These are phyloP conservation scores for Eremochloa ophiuroides DNA, from an alignment of 176 grass and related monocot genomes.

Conservation along the genomic window DNA sequence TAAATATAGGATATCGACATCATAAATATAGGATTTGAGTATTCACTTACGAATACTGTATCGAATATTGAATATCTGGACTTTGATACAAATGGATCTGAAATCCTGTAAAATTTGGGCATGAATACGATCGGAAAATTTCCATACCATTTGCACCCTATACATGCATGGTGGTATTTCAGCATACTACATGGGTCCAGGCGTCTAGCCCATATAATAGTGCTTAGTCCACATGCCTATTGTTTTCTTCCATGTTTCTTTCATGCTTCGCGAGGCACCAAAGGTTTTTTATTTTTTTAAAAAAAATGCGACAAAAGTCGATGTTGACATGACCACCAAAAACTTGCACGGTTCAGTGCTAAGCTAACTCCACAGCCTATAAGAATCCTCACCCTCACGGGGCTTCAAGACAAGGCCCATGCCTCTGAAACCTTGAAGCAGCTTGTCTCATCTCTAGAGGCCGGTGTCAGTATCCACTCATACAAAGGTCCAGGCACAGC, in stretches of 20 bases:
- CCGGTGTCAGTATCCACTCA: no score
- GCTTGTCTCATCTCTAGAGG: neutral
- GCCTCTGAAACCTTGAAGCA: neutral
- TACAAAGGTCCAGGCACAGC: constrained; percentile 16
- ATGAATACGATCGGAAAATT: no score
- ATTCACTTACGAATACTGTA: no score
- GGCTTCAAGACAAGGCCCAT: constrained; percentile 44
- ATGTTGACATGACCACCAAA: neutral
- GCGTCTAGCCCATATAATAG: neutral
- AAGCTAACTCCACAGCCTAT: constrained; percentile 20
- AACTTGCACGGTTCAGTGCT: neutral
- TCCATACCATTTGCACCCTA: no score
- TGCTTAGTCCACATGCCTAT: constrained; percentile 16
- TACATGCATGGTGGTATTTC: no score
- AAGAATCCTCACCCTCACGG: constrained; percentile 42
- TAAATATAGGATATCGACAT: no score
- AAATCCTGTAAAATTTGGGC: no score
- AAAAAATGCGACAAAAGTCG: neutral
- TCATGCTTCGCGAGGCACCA: constrained; percentile 21
- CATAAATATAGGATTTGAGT: no score
- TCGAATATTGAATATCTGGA: no score
- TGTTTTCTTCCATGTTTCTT: neutral
- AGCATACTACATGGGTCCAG: no score
- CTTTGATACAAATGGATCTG: no score
- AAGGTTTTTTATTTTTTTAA: neutral